Conservation (phyloP, 306 rosid genomes). For the Dryas octopetala region DNA sequence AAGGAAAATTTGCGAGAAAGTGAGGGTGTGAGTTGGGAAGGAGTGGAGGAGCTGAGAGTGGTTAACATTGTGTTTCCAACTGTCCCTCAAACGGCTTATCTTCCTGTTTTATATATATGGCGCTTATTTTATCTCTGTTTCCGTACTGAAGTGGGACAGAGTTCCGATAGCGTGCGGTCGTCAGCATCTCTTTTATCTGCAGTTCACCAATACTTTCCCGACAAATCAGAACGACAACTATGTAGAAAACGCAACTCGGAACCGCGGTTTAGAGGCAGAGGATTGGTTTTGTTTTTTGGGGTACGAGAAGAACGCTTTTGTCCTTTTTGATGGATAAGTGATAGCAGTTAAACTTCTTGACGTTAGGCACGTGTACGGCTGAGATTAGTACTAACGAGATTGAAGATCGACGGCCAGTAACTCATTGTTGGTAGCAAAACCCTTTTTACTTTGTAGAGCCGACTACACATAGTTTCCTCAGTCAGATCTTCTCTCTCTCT, state of each 20-base stretch:
- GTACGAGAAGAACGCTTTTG: no score
- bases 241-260: background rate
- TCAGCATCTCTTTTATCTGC: background rate
- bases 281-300: no score
- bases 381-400: constrained; percentile 13
- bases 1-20: constrained; percentile 28
- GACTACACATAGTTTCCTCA: background rate
- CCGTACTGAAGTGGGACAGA: background rate
- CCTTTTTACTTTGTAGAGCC: background rate
- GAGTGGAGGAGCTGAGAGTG: constrained; percentile 38
- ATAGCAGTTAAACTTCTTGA: no score
- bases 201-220: background rate
- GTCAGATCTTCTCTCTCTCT: constrained; percentile 36
- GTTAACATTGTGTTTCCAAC: constrained; percentile 38
- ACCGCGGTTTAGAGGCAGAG: background rate
- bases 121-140: background rate
- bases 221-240: background rate
- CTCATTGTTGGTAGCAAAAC: background rate
- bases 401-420: constrained; percentile 22
- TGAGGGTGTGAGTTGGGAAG: constrained; percentile 41
- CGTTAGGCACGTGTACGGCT: constrained; percentile 24
- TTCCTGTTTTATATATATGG: background rate
- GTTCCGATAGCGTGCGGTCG: background rate
- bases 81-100: constrained; percentile 42
- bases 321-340: no score